Conservation (phyloP, 1,139 yeast genomes). For the Nakaseomyces glabratus region DNA sequence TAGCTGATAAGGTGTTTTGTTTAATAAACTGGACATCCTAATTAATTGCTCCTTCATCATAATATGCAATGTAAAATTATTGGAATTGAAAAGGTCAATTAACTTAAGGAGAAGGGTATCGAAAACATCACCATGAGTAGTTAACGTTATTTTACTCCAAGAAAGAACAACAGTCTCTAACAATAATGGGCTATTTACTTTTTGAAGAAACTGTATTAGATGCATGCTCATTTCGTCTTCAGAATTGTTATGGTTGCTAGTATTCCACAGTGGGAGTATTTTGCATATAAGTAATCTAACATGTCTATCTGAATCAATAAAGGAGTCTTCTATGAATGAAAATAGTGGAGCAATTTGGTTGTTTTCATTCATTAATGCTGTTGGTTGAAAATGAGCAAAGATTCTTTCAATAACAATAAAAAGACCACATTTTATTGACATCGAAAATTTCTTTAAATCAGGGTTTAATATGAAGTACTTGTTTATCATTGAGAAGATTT, state of each 20-base stretch:
- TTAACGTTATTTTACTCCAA: slow-evolving; percentile 26
- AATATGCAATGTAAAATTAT: slow-evolving; percentile 24
- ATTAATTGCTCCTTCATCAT: slow-evolving; percentile 29
- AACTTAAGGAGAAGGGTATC: slow-evolving; percentile 27
- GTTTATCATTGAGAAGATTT: slow-evolving; percentile 24
- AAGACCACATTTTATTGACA: slow-evolving; percentile 35
- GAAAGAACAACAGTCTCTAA: slow-evolving; percentile 24
- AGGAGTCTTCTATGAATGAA: slow-evolving; percentile 23
- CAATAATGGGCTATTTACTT: slow-evolving; percentile 12
- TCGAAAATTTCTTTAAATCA: slow-evolving; percentile 19
- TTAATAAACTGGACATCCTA: slow-evolving; percentile 35
- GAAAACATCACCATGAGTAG: slow-evolving; percentile 27
- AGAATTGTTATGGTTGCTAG: slow-evolving; percentile 16
- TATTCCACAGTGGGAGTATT: slow-evolving; percentile 28
- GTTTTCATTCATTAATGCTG: slow-evolving; percentile 20
- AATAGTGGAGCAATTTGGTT: slow-evolving; percentile 14
- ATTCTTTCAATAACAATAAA: slow-evolving; percentile 41
- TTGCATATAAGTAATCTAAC: slow-evolving; percentile 41
- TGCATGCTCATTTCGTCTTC: slow-evolving; percentile 24
- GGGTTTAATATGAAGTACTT: slow-evolving; percentile 18
- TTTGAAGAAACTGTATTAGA: slow-evolving; percentile 22
- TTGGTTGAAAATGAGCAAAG: slow-evolving; percentile 43
- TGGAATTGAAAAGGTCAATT: slow-evolving; percentile 27
- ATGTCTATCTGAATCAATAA: slow-evolving; percentile 39
- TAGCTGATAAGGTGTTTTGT: slow-evolving; percentile 56